Conservation (phyloP, 805 yeast genomes). For the Cyberlindnera suaveolens region DNA sequence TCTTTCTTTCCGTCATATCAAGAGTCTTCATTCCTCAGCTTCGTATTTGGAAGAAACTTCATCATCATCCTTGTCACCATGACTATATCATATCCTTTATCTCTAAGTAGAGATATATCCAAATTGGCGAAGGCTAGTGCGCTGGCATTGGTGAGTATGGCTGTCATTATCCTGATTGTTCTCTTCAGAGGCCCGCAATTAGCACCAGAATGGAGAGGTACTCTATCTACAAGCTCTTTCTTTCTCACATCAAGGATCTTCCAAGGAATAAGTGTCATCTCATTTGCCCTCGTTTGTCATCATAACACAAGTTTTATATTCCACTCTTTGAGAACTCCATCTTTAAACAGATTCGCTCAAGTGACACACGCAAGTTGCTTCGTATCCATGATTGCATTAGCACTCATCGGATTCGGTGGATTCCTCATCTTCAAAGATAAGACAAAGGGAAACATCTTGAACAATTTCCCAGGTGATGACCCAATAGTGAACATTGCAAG, state of each 20-base stretch:
- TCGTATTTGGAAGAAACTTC: conserved; percentile 61
- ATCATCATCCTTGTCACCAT: conserved; percentile 65
- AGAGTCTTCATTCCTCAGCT: conserved; percentile 33
- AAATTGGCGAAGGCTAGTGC: conserved; percentile 83
- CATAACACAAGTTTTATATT: conserved; percentile 89
- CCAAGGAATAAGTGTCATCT: conserved; percentile 90
- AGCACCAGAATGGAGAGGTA: conserved; percentile 41
- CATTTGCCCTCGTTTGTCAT: conserved; percentile 93
- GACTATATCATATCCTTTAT: conserved; percentile 75
- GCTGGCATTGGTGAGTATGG: conserved; percentile 81
- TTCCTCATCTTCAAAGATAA: conserved; percentile 65
- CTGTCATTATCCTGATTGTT: conserved; percentile 67
- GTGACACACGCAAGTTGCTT: conserved; percentile 82
- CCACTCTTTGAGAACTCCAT: conserved; percentile 73
- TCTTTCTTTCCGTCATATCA: conserved; percentile 48
- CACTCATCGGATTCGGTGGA: conserved; percentile 74
- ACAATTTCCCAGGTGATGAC: conserved; percentile 78
- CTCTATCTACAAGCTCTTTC: conserved; percentile 37
- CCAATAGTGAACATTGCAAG: conserved; percentile 78
- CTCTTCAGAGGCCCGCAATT: conserved; percentile 66
- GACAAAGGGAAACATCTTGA: conserved; percentile 82
- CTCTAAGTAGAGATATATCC: conserved; percentile 74
- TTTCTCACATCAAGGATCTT: conserved; percentile 61
- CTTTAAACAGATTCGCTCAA: conserved; percentile 64
- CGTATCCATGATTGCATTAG: conserved; percentile 74